Percentiles rank a stretch among this genome's conserved stretches.
These are phyloP conservation scores for Starmera pachycereana DNA, from an alignment of 805 yeast genomes.

Conservation along the genomic window DNA sequence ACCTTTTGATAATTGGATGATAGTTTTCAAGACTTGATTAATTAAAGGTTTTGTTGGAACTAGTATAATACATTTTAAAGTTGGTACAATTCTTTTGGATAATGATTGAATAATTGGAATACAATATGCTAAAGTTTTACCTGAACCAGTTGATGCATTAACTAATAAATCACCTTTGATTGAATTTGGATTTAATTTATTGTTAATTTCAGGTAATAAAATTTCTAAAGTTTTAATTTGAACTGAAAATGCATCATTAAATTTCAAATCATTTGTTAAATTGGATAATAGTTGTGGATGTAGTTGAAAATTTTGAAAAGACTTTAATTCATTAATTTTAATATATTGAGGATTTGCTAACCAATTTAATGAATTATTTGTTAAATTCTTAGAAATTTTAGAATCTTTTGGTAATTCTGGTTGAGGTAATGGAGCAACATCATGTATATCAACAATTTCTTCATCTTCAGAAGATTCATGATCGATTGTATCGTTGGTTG, in stretches of 20 bases:
- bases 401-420: slow-evolving; percentile 56
- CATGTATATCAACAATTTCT: slow-evolving; percentile 24
- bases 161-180: slow-evolving; percentile 67
- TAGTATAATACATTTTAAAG: slow-evolving; percentile 62
- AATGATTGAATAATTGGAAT: slow-evolving; percentile 74
- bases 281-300: slow-evolving; percentile 34
- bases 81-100: slow-evolving; percentile 53
- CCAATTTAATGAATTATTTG: slow-evolving; percentile 48
- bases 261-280: slow-evolving; percentile 31
- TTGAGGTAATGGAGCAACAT: slow-evolving; percentile 74
- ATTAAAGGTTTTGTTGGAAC: slow-evolving; percentile 89
- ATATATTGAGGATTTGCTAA: slow-evolving; percentile 52
- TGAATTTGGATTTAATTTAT: slow-evolving; percentile 13
- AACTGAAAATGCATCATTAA: slow-evolving; percentile 60
- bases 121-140: slow-evolving; percentile 84
- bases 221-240: slow-evolving; percentile 60
- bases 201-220: slow-evolving; percentile 32
- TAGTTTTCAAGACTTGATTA: slow-evolving; percentile 64
- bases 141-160: slow-evolving; percentile 93
- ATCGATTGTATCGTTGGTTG: slow-evolving; percentile 3
- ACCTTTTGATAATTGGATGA: slow-evolving; percentile 53
- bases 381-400: slow-evolving; percentile 23
- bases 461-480: slow-evolving; percentile 14
- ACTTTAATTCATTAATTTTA: slow-evolving; percentile 32
- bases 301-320: slow-evolving; percentile 40